These are phyloP conservation scores for Curvularia eragrostidis DNA, from an alignment of 2,329 filamentous ascomycete genomes.

Conservation along the genomic window DNA sequence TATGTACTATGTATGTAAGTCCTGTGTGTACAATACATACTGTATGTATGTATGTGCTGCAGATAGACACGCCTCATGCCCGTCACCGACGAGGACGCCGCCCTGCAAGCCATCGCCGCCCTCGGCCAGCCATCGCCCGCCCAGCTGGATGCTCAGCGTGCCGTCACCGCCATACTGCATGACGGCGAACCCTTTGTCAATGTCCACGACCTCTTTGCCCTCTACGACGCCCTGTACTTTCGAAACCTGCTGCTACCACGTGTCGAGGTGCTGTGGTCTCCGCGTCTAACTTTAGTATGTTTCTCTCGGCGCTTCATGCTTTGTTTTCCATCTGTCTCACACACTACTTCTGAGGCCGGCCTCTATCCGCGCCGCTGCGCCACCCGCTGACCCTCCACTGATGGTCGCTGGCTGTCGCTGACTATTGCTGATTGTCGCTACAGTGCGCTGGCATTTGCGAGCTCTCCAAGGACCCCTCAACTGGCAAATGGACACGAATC, in stretches of 20 bases:
- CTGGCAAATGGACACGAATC: slow-evolving; percentile 49
- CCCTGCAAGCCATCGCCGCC: slow-evolving; percentile 48
- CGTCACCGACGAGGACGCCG: slow-evolving; percentile 52
- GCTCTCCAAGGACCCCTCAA: slow-evolving; percentile 49
- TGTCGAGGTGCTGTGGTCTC: slow-evolving; percentile 55
- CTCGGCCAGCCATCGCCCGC: slow-evolving; percentile 43
- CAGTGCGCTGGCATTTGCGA: slow-evolving; percentile 56
- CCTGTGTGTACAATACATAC: background rate
- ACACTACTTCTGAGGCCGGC: slow-evolving; percentile 11
- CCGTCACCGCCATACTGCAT: slow-evolving; percentile 50
- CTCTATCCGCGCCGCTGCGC: slow-evolving; percentile 16
- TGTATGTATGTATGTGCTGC: background rate
- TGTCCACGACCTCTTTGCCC: slow-evolving; percentile 50
- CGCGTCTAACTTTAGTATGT: slow-evolving; percentile 50
- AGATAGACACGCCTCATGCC: slow-evolving; percentile 38
- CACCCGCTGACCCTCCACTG: slow-evolving; percentile 14
- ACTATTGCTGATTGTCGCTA: slow-evolving; percentile 28
- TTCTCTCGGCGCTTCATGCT: slow-evolving; percentile 24
- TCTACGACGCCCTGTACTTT: slow-evolving; percentile 55
- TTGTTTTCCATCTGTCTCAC: slow-evolving; percentile 22
- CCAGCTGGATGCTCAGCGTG: slow-evolving; percentile 42
- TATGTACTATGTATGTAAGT: too few species aligned
- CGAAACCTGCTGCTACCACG: slow-evolving; percentile 47
- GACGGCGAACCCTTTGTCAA: slow-evolving; percentile 51
- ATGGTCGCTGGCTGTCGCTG: slow-evolving; percentile 13